A percentile compares a stretch with the other conserved stretches of the same genome.
Conservation (phyloP, 2,329 filamentous ascomycete species). For the Arthrobotrys conoides region DNA sequence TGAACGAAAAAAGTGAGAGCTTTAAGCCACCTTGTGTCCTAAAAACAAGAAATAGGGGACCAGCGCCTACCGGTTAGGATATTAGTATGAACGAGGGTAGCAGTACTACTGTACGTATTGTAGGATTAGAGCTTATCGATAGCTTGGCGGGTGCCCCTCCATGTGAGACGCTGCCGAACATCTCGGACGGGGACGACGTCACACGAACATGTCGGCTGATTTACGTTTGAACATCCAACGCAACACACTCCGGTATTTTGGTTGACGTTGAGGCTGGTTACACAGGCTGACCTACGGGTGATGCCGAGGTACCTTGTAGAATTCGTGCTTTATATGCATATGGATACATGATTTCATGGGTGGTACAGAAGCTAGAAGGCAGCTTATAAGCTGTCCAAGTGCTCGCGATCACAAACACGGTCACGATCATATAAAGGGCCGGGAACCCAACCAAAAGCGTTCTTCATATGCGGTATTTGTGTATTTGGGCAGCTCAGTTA, state of each 20-base stretch:
- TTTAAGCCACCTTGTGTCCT: constrained; percentile 3
- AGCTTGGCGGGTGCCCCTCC: constrained; percentile 43
- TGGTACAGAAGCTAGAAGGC: neutral
- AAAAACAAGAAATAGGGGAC: constrained; percentile 24
- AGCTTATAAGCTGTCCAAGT: neutral
- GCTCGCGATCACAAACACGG: neutral
- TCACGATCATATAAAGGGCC: neutral
- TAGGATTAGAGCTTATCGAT: constrained; percentile 39
- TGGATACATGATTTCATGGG: neutral
- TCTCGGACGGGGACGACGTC: constrained; percentile 34
- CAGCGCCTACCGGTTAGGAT: constrained; percentile 9
- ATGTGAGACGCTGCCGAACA: constrained; percentile 24
- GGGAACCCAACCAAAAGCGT: neutral
- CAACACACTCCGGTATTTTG: constrained; percentile 25
- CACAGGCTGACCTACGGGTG: neutral
- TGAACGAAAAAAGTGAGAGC: neutral
- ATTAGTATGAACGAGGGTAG: constrained; percentile 14
- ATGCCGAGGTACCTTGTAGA: neutral
- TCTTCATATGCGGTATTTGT: too few species aligned
- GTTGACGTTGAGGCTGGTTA: constrained; percentile 7
- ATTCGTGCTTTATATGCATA: neutral
- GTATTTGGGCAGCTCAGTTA: too few species aligned
- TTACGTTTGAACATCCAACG: constrained; percentile 17
- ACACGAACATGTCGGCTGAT: constrained; percentile 59
- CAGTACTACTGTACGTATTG: neutral